A percentile compares a stretch with the other conserved stretches of the same genome.
Evolutionary conservation across 192 early-diverging fungal species (phyloP).

Genomic region (Coemansia sp.): DNA sequence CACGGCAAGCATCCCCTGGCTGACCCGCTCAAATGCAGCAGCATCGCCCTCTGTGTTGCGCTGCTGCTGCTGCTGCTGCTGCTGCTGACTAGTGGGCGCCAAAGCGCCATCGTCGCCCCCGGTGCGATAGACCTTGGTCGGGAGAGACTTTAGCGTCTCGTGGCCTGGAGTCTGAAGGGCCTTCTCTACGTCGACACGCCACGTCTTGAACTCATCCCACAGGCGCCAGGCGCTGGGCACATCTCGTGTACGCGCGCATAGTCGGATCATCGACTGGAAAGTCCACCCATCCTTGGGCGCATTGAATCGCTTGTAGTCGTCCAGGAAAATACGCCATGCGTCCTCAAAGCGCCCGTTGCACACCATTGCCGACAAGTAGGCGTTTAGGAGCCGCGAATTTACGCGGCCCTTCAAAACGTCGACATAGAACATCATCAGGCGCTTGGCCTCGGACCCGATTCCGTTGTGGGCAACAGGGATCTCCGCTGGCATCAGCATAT

Average conservation of each 20-base stretch:
- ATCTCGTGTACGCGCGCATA: constrained; percentile 62
- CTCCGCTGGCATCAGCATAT: constrained; percentile 44
- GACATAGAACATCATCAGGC: constrained; percentile 33
- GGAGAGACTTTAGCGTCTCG: constrained; percentile 19
- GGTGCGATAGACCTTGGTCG: constrained; percentile 25
- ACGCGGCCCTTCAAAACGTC: constrained; percentile 45
- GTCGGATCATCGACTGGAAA: constrained; percentile 56
- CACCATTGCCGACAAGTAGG: constrained; percentile 59
- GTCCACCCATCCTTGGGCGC: constrained; percentile 62
- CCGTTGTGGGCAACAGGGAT: constrained; percentile 30
- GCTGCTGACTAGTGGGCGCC: background rate
- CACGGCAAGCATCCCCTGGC: constrained; percentile 36
- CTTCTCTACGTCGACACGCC: constrained; percentile 47
- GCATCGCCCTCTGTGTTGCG: constrained; percentile 5
- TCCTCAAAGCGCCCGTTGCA: constrained; percentile 55
- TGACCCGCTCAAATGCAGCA: constrained; percentile 20
- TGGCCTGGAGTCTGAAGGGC: constrained; percentile 39
- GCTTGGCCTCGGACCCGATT: constrained; percentile 30
- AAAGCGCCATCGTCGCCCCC: background rate
- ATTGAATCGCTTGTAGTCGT: constrained; percentile 53
- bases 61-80: background rate
- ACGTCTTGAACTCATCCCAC: constrained; percentile 66
- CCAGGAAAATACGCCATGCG: constrained; percentile 52
- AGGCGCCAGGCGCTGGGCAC: constrained; percentile 62
- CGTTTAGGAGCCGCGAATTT: constrained; percentile 58